Evolutionary conservation across 345 rosid species (phyloP), one percentile per base, ranked within the genome.

Genomic region (Eutrema yunnanense): DNA sequence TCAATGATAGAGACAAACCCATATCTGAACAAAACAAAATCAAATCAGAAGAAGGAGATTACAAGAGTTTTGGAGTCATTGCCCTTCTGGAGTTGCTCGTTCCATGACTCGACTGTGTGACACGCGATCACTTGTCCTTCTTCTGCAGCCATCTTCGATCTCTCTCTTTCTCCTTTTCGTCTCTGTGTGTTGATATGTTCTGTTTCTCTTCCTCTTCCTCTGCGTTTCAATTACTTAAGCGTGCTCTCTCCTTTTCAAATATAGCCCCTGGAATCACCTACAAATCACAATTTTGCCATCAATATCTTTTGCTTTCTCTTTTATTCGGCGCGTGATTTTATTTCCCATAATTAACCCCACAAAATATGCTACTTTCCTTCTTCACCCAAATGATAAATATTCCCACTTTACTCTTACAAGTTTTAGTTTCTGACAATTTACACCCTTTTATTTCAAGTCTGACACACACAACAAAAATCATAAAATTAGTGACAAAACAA

Each of bases 81-180:
- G 42, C 79, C 79, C 79, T 74, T 84, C 72, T 75, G 65, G 12
- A 93, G 79, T 42, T 90, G 88, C 50, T 86, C 80, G 50, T 69
- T 79, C 97, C 96, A 90, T 34, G 78, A 78, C 33, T 89, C 90
- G 14, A 83, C 67, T 43, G 85, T 82, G 87, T 86, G 94, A 73
- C 96, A 90, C 2, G 80, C 65, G 58, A 90, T 81, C 56, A 93
- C 92, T 54, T 87, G 90, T 59, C 97, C 96, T 34, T 85, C 92
- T 74, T 86, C 91, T 12, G 81, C 52, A 36, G 79, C 79, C 85
- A 82, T 82, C 60, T 73, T 71, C 9, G 33, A 52, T 44, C 4
- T 32, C 38, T 64, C 54, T 8, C 2, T 26, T 16, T 33, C 19
- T 19, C 8, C 9, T 46, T 46, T 14, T 14, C 26, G 22, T 43